phyloP scores from a whole-genome alignment of 2,329 filamentous ascomycete genomes.

The Zymoseptoria pseudotritici region DNA sequence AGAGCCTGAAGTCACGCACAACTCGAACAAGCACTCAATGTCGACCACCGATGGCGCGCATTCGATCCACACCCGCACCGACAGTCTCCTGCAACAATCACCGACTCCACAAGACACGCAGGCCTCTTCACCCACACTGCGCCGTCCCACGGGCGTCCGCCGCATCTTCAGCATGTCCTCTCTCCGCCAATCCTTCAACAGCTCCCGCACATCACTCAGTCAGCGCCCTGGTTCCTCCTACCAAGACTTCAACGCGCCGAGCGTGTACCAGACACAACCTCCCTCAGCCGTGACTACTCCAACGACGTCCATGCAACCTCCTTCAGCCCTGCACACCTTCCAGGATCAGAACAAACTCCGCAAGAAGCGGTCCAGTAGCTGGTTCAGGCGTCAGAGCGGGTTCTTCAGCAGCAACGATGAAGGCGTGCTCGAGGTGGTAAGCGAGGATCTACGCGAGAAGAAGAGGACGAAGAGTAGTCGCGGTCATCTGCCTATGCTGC shows the following conservation, averaged over 20 bases:
- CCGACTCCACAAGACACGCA: conserved; percentile 10
- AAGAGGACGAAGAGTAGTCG: conserved; percentile 19
- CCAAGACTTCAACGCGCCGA: not conserved
- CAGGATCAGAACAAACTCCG: conserved; percentile 12
- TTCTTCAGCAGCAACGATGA: conserved; percentile 24
- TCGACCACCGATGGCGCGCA: conserved; percentile 13
- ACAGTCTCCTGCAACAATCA: conserved; percentile 9
- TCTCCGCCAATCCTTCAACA: conserved; percentile 31
- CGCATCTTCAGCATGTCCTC: conserved; percentile 27
- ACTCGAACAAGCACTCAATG: conserved; percentile 3
- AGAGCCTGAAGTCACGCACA: conserved; percentile 15
- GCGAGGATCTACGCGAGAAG: conserved; percentile 21
- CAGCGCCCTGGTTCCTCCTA: conserved; percentile 14
- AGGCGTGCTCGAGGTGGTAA: conserved; percentile 20
- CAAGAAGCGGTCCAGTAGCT: conserved; percentile 26
- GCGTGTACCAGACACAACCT: conserved; percentile 1
- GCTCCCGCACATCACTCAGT: conserved; percentile 27
- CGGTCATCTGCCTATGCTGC: conserved; percentile 18
- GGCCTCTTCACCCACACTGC: conserved; percentile 8
- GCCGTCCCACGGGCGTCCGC: conserved; percentile 21
- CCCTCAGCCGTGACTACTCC: conserved; percentile 1
- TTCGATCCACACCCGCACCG: conserved; percentile 12
- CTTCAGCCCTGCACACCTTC: conserved; percentile 5
- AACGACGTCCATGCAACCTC: conserved; percentile 4
- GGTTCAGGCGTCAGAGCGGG: conserved; percentile 31